Evolutionary conservation across 2,329 filamentous ascomycete genomes (phyloP), one percentile per base, ranked within the genome.

Genomic region (Aspergillus caelatus): DNA sequence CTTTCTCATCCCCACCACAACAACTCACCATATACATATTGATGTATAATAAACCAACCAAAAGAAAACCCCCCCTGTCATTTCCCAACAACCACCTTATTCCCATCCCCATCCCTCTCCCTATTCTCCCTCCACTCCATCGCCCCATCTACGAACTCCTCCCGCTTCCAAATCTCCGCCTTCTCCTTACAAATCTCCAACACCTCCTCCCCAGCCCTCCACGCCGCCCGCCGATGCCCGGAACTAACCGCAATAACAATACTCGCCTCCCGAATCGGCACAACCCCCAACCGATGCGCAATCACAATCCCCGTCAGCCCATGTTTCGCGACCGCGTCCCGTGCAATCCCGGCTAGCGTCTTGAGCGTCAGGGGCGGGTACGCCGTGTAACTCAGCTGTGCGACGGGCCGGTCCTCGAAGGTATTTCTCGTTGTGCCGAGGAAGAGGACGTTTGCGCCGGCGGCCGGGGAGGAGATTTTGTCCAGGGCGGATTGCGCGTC

Each of bases 121-220:
- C 89, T 81, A 79, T 97, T 97, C 65, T 91, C 92, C 79, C 93
- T 89, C 94, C 94, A 97, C 52, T 95, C 85, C 8, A 85, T 78
- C n/a, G 72, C 84, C 19, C 89, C 91, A 67, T 91, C 89, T 23
- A 70, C 88, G 82, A 97, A 97, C 76, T 93, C 91, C 81, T 98
- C 94, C 68, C 88, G 83, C 81, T 97, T 97, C 94, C 94, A 97
- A 48, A 99, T 89, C 82, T 99, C 95, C n/a, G 92, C 92, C 68
- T 85, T 88, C 61, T 86, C 87, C 81, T 98, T 99, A 74, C 92
- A 93, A 75, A 87, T 82, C 81, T 98, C 94, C 63, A 98, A 80
- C 39, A 93, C 91, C 79, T 96, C 92, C 81, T 98, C 94, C 0
- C 92, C 94, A 0, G 91, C 94, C 70, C 82, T 81, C 94, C 94